A percentile compares a stretch with the other conserved stretches of the same genome.
These are phyloP conservation scores for Dalbergia cultrata DNA, from an alignment of 306 rosid species.

Conservation along the genomic window DNA sequence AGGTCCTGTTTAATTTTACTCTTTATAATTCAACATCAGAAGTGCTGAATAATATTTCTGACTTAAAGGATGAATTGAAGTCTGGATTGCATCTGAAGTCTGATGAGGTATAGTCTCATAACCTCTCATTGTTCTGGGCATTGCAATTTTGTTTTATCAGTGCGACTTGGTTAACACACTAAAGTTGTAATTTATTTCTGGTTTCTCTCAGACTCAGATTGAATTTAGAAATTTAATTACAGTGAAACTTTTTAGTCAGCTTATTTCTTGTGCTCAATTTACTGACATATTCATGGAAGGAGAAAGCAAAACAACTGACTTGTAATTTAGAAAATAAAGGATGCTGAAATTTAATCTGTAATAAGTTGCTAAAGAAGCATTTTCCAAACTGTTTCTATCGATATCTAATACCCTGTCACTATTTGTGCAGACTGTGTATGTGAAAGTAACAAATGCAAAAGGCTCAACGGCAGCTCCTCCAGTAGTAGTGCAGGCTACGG, in stretches of 20 bases:
- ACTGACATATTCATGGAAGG: slow-evolving; percentile 16
- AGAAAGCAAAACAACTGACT: neutral
- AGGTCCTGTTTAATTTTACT: slow-evolving; percentile 84
- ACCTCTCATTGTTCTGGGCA: slow-evolving; percentile 36
- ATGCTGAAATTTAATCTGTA: slow-evolving; percentile 18
- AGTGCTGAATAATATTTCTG: slow-evolving; percentile 63
- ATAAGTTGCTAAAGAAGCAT: slow-evolving; percentile 14
- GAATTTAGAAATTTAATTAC: slow-evolving; percentile 3
- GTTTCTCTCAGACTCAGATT: slow-evolving; percentile 13
- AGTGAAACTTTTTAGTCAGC: neutral
- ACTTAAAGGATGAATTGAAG: slow-evolving; percentile 74
- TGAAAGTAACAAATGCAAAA: slow-evolving; percentile 69
- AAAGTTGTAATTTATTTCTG: neutral
- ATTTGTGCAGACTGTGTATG: slow-evolving; percentile 71
- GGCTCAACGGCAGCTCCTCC: slow-evolving; percentile 77
- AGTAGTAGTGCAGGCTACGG: slow-evolving; percentile 75
- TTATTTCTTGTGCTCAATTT: slow-evolving; percentile 13
- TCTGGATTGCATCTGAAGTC: slow-evolving; percentile 68
- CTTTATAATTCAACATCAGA: slow-evolving; percentile 75
- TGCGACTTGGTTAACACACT: slow-evolving; percentile 10
- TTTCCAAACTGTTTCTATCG: neutral
- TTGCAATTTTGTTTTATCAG: slow-evolving; percentile 33
- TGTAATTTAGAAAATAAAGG: neutral
- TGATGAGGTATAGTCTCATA: slow-evolving; percentile 68
- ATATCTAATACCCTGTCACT: slow-evolving; percentile 13